Conservation (phyloP, 2,329 filamentous ascomycete genomes). For the Podosphaera xanthii region DNA sequence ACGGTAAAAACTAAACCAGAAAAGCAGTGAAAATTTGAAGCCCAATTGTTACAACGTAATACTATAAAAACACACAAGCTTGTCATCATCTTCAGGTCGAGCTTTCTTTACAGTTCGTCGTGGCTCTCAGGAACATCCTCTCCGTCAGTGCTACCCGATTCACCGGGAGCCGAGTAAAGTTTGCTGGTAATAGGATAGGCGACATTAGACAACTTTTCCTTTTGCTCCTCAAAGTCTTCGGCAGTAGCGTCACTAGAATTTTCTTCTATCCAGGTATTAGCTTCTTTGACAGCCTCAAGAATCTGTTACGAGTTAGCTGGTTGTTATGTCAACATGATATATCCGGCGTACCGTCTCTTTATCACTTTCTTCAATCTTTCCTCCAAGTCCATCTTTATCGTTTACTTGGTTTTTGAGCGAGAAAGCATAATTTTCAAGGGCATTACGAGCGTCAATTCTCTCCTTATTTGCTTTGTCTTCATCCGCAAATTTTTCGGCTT, state of each 20-base stretch:
- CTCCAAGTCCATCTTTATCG: conserved; percentile 86
- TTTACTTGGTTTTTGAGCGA: conserved; percentile 98
- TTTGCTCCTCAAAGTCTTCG: conserved; percentile 98
- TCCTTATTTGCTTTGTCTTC: conserved; percentile 96
- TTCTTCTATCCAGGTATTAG: conserved; percentile 90
- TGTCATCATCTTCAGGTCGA: neutral
- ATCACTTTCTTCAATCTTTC: conserved; percentile 96
- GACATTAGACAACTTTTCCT: conserved; percentile 92
- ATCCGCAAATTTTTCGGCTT: conserved; percentile 96
- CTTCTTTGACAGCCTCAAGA: conserved; percentile 89
- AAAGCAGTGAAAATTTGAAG: no score
- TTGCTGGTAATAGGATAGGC: conserved; percentile 99
- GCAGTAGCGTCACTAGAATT: conserved; percentile 64
- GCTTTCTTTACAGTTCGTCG: conserved; percentile 48
- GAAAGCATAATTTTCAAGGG: conserved; percentile 97
- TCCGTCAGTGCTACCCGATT: conserved; percentile 33
- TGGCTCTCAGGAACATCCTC: conserved; percentile 49
- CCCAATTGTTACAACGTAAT: no score
- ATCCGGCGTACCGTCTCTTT: conserved; percentile 64
- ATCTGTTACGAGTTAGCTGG: conserved; percentile 29
- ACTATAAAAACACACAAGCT: neutral
- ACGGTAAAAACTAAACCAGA: no score
- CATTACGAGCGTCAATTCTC: conserved; percentile 90
- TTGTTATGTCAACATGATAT: neutral
- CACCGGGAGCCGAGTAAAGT: conserved; percentile 52